phyloP scores from a whole-genome alignment of 2,329 filamentous ascomycete genomes.

The Thelonectria rubi region DNA sequence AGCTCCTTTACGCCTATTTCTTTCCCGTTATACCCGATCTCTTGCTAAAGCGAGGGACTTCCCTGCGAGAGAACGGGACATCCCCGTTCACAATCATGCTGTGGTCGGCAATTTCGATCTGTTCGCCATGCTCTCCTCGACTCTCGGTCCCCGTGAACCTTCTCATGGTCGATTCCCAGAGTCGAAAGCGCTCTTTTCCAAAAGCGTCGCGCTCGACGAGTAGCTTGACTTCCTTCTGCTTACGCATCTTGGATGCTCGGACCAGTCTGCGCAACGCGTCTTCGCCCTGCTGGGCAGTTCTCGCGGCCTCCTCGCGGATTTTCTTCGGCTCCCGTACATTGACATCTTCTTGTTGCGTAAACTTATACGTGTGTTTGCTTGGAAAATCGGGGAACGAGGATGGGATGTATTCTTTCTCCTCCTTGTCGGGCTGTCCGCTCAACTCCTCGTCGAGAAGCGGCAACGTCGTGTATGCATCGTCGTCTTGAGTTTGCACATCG shows the following conservation, averaged over 20 bases:
- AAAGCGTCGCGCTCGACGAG: slow-evolving; percentile 62
- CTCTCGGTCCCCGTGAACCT: slow-evolving; percentile 56
- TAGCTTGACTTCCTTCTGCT: slow-evolving; percentile 70
- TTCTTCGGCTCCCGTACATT: slow-evolving; percentile 62
- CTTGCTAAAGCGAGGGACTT: slow-evolving; percentile 59
- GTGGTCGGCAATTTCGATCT: slow-evolving; percentile 66
- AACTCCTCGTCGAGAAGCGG: slow-evolving; percentile 63
- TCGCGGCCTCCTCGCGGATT: slow-evolving; percentile 67
- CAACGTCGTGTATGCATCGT: slow-evolving; percentile 52
- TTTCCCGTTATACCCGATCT: slow-evolving; percentile 46
- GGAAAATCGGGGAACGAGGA: slow-evolving; percentile 68
- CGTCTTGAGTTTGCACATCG: slow-evolving; percentile 50
- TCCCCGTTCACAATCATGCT: slow-evolving; percentile 73
- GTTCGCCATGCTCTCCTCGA: slow-evolving; percentile 46
- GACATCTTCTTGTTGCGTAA: slow-evolving; percentile 62
- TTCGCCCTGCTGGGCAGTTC: slow-evolving; percentile 69
- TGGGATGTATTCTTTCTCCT: slow-evolving; percentile 65
- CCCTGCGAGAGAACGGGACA: slow-evolving; percentile 61
- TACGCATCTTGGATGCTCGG: slow-evolving; percentile 69
- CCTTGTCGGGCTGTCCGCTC: slow-evolving; percentile 66
- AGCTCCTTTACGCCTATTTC: slow-evolving; percentile 28
- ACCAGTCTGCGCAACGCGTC: slow-evolving; percentile 68
- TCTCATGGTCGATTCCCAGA: slow-evolving; percentile 71
- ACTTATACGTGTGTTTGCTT: slow-evolving; percentile 70
- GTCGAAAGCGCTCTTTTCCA: slow-evolving; percentile 63